Evolutionary conservation across 148 eudicot species (phyloP), one percentile per base, ranked within the genome.

Genomic region (Rhododendron molle): DNA sequence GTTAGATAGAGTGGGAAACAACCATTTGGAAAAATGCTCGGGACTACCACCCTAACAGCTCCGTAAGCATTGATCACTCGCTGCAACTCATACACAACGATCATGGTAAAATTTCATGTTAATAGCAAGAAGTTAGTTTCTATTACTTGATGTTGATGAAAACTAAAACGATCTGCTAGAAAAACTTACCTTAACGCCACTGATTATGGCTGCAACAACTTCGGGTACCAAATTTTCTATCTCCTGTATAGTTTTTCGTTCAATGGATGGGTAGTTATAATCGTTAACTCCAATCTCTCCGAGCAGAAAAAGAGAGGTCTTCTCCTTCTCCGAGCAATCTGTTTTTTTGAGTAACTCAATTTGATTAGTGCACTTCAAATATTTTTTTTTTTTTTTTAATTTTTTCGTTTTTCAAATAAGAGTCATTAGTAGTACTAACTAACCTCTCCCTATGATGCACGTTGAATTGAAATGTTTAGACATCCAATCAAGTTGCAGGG

Each of bases 1-100:
- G 88, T 81, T 3, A 89, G 58, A 80, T 49, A 69, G 30, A 81
- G 54, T 4, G 92, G 92, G 7, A 65, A 67, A 20, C 85, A 85
- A 21, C 86, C 90, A 50, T 82, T 20, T 40, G 88, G 87, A 40
- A 90, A 80, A 32, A 30, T 71, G n/a, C 90, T 89, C 1, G 88
- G 87, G 38, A 89, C 88, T 9, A 88, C 47, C 28, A 90, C 81
- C 67, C 85, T 73, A 50, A 50, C 43, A 23, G 83, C 92, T 36
- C 89, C 89, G 20, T 49, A 34, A 1, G 52, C 30, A 28, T 86
- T 78, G 28, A 89, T 65, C 32, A 26, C 83, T 26, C 46, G 84
- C 92, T 90, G 71, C 32, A 85, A 5, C 23, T 28, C 58, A 47
- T 46, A 13, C 2, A 15, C 2, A 34, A 47, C 3, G 32, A 78